phyloP scores from a whole-genome alignment of 371 early-diverging fungal genomes.

The Actinomortierella ambigua region DNA sequence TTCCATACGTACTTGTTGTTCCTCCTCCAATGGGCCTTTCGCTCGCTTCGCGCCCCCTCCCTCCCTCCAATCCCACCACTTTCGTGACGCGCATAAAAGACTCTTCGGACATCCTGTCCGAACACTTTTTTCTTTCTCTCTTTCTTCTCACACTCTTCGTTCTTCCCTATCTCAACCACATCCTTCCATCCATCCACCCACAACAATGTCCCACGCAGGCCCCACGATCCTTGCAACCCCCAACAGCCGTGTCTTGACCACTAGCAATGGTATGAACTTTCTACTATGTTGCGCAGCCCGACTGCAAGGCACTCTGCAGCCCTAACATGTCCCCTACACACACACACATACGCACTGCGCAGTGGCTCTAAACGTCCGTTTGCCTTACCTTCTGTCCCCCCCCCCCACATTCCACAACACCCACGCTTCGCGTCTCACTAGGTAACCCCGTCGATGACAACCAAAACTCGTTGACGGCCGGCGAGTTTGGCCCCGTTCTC shows the following conservation, averaged over 20 bases:
- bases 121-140: not conserved
- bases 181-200: not conserved
- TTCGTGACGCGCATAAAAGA: not conserved
- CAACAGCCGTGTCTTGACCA: constrained; percentile 30
- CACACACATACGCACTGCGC: not conserved
- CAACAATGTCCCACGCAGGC: constrained; percentile 8
- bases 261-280: constrained; percentile 27
- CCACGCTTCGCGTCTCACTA: constrained; percentile 2
- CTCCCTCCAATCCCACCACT: not conserved
- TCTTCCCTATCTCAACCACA: not conserved
- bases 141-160: constrained; percentile 3
- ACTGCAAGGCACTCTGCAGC: not conserved
- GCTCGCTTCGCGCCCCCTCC: no score
- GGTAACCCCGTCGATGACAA: constrained; percentile 71
- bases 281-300: not conserved
- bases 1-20: no score
- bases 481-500: constrained; percentile 57
- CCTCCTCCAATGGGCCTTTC: no score
- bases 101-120: not conserved
- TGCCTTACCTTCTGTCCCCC: not conserved
- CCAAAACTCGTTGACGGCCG: constrained; percentile 66
- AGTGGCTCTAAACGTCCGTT: not conserved
- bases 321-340: not conserved
- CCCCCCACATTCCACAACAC: not conserved
- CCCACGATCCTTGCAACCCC: constrained; percentile 36